A percentile compares a stretch with the other conserved stretches of the same genome.
Evolutionary conservation across 148 eudicot species (phyloP).

Genomic region (Chenopodium suecicum): DNA sequence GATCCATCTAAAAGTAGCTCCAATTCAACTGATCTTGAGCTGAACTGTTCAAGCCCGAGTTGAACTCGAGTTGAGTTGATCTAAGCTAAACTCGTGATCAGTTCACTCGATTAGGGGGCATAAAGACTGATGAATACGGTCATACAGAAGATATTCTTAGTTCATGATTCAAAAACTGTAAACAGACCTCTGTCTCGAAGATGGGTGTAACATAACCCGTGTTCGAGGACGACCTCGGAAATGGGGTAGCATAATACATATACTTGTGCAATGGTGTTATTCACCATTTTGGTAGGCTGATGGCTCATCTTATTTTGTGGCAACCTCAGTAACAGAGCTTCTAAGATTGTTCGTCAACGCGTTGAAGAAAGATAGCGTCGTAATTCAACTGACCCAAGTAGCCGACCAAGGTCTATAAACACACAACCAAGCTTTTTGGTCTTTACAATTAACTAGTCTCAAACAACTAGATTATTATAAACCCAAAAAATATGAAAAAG

Average conservation of each 20-base stretch:
- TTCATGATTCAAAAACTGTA: background rate
- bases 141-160: background rate
- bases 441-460: background rate
- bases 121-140: too few relatives aligned
- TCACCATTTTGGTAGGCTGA: background rate
- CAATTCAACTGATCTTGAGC: too few relatives aligned
- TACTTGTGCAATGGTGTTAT: background rate
- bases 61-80: too few relatives aligned
- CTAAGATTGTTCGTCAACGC: constrained; percentile 6
- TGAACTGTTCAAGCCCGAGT: too few relatives aligned
- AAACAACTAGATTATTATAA: background rate
- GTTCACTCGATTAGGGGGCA: too few relatives aligned
- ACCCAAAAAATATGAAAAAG: too few relatives aligned
- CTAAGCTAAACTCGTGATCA: too few relatives aligned
- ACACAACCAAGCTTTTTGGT: background rate
- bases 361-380: constrained; percentile 5
- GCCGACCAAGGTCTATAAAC: background rate
- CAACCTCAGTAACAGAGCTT: constrained; percentile 4
- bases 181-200: background rate
- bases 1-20: too few relatives aligned
- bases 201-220: background rate
- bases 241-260: background rate
- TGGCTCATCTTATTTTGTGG: constrained; percentile 21
- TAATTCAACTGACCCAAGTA: constrained; percentile 2
- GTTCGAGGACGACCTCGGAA: background rate